A percentile compares a stretch with the other conserved stretches of the same genome.
Conservation (phyloP, 495 filamentous ascomycete species). For the Friedmanniomyces endolithicus region DNA sequence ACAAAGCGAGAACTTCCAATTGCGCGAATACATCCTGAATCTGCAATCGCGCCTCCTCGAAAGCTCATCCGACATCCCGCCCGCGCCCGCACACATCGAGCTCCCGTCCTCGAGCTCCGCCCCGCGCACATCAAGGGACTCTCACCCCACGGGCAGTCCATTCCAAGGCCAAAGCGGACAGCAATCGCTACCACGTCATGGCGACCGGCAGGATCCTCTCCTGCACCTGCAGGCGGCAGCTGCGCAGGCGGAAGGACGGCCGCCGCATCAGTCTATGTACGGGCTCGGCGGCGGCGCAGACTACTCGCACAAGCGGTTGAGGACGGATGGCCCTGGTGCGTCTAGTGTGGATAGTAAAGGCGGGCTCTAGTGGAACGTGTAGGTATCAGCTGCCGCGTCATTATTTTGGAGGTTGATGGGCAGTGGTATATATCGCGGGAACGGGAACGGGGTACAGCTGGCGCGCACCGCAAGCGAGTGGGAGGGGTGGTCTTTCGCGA, state of each 20-base stretch:
- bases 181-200: neutral
- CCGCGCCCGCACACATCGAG: constrained; percentile 57
- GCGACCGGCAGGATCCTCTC: constrained; percentile 8
- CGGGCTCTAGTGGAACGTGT: neutral
- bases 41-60: constrained; percentile 84
- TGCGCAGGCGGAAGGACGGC: constrained; percentile 17
- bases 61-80: constrained; percentile 67
- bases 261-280: constrained; percentile 13
- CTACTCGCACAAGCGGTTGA: neutral
- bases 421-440: too few relatives aligned
- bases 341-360: neutral
- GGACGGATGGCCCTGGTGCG: neutral
- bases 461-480: too few relatives aligned
- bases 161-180: neutral
- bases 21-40: constrained; percentile 83
- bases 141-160: neutral
- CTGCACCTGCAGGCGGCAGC: constrained; percentile 19
- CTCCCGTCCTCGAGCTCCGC: constrained; percentile 18
- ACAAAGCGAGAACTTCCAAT: constrained; percentile 74
- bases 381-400: too few relatives aligned
- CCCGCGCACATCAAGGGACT: neutral
- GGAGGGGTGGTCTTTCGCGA: too few relatives aligned
- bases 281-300: constrained; percentile 5
- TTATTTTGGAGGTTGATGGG: neutral
- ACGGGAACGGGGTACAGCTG: too few relatives aligned